Evolutionary conservation across 140 eudicot genomes (phyloP).

Genomic region (Bidens hawaiensis): DNA sequence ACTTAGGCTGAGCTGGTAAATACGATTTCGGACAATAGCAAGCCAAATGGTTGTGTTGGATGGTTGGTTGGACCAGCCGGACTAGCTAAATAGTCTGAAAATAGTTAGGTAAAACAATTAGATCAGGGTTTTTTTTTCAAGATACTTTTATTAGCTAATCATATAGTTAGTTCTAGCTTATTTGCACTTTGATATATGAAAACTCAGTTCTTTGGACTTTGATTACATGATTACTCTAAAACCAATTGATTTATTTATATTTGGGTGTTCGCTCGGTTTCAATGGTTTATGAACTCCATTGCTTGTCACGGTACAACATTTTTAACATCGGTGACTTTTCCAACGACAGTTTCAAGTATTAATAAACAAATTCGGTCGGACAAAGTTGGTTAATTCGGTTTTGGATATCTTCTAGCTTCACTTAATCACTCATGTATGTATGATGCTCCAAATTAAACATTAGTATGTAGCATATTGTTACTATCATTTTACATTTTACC

Average conservation of each 20-base stretch:
- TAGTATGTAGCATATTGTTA: no score
- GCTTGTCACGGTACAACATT: neutral
- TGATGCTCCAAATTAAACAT: no score
- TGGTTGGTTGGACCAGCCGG: neutral
- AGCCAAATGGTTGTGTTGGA: neutral
- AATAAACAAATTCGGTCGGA: no score
- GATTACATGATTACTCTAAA: neutral
- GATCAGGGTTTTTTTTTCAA: no score
- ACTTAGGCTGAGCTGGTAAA: neutral
- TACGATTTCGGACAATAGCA: neutral
- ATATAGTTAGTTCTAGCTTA: neutral
- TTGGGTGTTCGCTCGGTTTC: no score
- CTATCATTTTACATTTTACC: neutral
- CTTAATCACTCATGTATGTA: no score
- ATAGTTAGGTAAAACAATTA: no score
- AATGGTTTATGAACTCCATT: neutral
- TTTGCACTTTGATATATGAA: no score
- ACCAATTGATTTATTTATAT: neutral
- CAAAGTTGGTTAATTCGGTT: no score
- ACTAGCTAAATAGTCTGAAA: neutral
- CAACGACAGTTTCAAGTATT: no score
- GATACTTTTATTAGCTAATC: no score
- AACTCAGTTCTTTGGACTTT: no score
- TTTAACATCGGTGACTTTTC: neutral
- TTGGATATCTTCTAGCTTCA: neutral